Evolutionary conservation across 2,329 filamentous ascomycete species (phyloP), one percentile per base, ranked within the genome.

Genomic region (Trichoderma hamatum): DNA sequence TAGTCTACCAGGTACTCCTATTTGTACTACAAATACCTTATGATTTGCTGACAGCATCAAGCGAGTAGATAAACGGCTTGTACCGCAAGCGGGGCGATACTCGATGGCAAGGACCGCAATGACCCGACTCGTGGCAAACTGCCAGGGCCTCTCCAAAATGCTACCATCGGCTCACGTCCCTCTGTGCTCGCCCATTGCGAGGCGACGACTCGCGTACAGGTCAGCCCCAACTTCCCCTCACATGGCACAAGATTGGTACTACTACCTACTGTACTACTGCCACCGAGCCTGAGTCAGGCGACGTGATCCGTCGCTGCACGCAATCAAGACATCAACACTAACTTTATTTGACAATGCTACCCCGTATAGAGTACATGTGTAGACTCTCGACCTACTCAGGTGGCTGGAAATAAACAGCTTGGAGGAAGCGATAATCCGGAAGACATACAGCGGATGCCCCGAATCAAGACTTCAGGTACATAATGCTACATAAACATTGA

Each of bases 61-160:
- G n/a, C 19, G 34, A 56, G 62, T 9, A 52, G 24, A 46, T 24
- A 56, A 30, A 19, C 19, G 19, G 26, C 51, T n/a, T 46, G 13
- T 19, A n/a, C 39, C 14, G 10, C n/a, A 5, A 49, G 51, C 36
- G 36, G 62, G 36, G 36, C 61, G 7, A 55, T 26, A 11, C 16
- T 46, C n/a, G 46, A 49, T 24, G 26, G 16, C 3, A 5, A 21
- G 30, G 34, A 28, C 16, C 30, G 61, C 61, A 13, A 28, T 21
- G 24, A 16, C 34, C 49, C 52, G 62, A 46, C 62, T 46, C n/a
- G 52, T 66, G 51, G 52, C 62, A 56, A 66, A 58, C 36, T 54
- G 26, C 19, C 32, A 56, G 34, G 62, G 51, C 16, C 32, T 39
- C 26, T 65, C 32, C 34, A 26, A 43, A 24, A 65, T 30, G 32